A percentile compares a stretch with the other conserved stretches of the same genome.
These are phyloP conservation scores for Periconia sp. DNA, from an alignment of 2,329 filamentous ascomycete species.

Conservation along the genomic window DNA sequence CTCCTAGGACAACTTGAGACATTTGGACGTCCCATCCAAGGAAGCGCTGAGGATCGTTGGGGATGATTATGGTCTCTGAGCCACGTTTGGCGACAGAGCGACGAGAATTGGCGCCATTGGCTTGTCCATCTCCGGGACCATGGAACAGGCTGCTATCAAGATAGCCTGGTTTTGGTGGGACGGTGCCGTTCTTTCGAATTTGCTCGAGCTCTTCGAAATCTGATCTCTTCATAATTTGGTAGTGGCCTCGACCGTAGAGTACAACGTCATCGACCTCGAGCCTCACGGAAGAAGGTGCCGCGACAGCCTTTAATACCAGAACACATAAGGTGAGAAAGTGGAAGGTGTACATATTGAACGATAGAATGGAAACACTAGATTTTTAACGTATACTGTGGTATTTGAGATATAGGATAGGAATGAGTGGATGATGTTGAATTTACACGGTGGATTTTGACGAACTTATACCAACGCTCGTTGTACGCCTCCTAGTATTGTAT, in stretches of 20 bases:
- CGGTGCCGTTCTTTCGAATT: constrained; percentile 16
- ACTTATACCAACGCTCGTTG: constrained; percentile 2
- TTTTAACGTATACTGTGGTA: constrained; percentile 3
- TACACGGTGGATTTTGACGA: background rate
- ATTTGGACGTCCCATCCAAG: constrained; percentile 50
- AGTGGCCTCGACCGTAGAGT: constrained; percentile 30
- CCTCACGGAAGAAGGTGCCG: constrained; percentile 22
- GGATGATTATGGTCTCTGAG: constrained; percentile 23
- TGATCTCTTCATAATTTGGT: constrained; percentile 28
- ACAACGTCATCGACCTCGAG: constrained; percentile 31
- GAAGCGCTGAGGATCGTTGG: constrained; percentile 32
- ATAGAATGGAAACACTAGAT: background rate
- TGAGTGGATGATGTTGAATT: background rate
- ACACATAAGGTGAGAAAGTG: constrained; percentile 20
- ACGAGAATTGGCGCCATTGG: background rate
- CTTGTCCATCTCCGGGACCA: constrained; percentile 4
- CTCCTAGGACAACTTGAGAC: constrained; percentile 43
- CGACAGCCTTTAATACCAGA: constrained; percentile 18
- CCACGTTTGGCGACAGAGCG: constrained; percentile 22
- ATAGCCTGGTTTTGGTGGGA: constrained; percentile 25
- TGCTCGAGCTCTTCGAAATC: constrained; percentile 25
- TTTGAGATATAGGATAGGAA: background rate
- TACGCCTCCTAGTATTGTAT: no score
- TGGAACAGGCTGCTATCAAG: constrained; percentile 20
- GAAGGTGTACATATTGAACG: constrained; percentile 27